Evolutionary conservation across 306 rosid genomes (phyloP).

Genomic region (Prunus mongolica): DNA sequence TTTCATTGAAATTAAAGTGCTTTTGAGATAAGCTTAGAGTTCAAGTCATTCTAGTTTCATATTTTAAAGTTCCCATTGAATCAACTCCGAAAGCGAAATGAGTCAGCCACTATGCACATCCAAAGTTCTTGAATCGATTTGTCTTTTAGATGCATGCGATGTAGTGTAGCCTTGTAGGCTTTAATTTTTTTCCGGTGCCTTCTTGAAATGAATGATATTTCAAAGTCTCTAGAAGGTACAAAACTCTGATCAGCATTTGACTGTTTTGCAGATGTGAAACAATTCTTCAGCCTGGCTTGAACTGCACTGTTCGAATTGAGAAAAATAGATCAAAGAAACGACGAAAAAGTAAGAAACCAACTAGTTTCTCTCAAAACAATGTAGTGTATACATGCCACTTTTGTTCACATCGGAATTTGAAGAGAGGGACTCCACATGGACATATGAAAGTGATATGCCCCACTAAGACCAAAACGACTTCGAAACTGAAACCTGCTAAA

Average conservation of each 20-base stretch:
- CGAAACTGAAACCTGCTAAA: slow-evolving; percentile 20
- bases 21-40: not conserved
- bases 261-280: slow-evolving; percentile 65
- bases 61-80: no score
- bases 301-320: slow-evolving; percentile 65
- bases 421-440: slow-evolving; percentile 60
- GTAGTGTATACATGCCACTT: slow-evolving; percentile 64
- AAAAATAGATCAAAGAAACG: slow-evolving; percentile 43
- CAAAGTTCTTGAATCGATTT: not conserved
- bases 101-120: not conserved
- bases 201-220: not conserved
- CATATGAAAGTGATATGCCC: slow-evolving; percentile 51
- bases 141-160: not conserved
- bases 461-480: slow-evolving; percentile 28
- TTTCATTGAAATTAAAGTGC: not conserved
- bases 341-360: slow-evolving; percentile 27
- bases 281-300: slow-evolving; percentile 64
- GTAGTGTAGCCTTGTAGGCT: not conserved
- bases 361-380: slow-evolving; percentile 41
- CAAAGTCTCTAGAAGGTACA: not conserved
- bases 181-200: not conserved
- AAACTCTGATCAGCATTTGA: slow-evolving; percentile 6
- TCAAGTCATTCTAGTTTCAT: not conserved
- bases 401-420: slow-evolving; percentile 54
- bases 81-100: not conserved